Evolutionary conservation across 108 stramenopile genomes (phyloP).

Genomic region (Skeletonema potamos): DNA sequence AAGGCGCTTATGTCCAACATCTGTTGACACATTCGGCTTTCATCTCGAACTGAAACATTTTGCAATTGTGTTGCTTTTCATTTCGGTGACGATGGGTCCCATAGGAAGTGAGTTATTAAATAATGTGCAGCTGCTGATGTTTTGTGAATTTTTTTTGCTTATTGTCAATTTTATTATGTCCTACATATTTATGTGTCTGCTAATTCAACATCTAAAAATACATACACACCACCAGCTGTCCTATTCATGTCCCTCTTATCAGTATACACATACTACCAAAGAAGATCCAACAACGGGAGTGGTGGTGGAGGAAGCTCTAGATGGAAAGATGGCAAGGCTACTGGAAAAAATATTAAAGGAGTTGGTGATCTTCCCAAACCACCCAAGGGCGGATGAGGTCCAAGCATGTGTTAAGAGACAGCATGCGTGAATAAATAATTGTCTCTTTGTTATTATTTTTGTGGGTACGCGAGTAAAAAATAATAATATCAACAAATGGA

Average conservation of each 20-base stretch:
- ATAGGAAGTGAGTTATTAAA: constrained; percentile 11
- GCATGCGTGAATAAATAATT: constrained; percentile 11
- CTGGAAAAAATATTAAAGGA: constrained; percentile 44
- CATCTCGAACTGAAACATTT: constrained; percentile 47
- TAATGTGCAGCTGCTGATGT: too few relatives aligned
- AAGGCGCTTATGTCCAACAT: constrained; percentile 14
- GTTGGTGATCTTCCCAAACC: constrained; percentile 47
- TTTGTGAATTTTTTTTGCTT: too few relatives aligned
- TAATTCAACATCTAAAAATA: background rate
- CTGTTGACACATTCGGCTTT: constrained; percentile 44
- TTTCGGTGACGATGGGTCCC: constrained; percentile 39
- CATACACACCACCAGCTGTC: background rate
- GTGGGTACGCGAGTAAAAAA: background rate
- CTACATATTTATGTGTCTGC: background rate
- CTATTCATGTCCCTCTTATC: constrained; percentile 33
- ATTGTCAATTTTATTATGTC: background rate
- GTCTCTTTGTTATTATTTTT: background rate
- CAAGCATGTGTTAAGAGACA: constrained; percentile 43
- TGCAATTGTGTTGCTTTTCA: constrained; percentile 27
- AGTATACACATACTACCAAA: constrained; percentile 31
- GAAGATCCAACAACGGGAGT: constrained; percentile 19
- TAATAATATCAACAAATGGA: background rate
- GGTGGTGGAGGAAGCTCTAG: constrained; percentile 10
- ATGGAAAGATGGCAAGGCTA: constrained; percentile 50
- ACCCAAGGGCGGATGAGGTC: constrained; percentile 43